Evolutionary conservation across 495 filamentous ascomycete genomes (phyloP).

Genomic region (Hyaloscypha hepaticicola): DNA sequence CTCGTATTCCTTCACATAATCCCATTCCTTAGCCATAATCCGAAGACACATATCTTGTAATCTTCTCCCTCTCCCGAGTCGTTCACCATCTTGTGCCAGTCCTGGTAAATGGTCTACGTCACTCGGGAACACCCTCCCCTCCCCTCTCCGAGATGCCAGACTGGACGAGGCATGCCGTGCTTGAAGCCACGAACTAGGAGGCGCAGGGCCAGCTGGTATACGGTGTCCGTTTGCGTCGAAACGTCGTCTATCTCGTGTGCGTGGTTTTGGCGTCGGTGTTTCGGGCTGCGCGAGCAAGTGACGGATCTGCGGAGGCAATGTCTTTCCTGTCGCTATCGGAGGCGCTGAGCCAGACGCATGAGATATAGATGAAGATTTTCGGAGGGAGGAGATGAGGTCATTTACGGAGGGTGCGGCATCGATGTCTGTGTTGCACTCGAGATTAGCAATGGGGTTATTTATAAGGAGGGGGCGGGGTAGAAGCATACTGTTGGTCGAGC

Average conservation of each 20-base stretch:
- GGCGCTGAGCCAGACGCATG: constrained; percentile 22
- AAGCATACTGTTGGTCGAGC: constrained; percentile 18
- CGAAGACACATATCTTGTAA: constrained; percentile 57
- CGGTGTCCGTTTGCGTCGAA: constrained; percentile 45
- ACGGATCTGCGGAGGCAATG: constrained; percentile 49
- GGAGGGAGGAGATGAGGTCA: constrained; percentile 48
- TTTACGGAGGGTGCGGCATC: constrained; percentile 43
- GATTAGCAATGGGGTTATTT: background rate
- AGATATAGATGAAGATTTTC: constrained; percentile 36
- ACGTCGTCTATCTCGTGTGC: constrained; percentile 27
- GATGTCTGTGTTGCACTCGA: constrained; percentile 13
- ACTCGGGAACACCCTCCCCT: constrained; percentile 14
- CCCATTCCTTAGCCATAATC: constrained; percentile 66
- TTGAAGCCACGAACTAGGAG: constrained; percentile 69
- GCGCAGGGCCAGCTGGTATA: constrained; percentile 62
- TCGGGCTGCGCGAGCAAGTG: constrained; percentile 69
- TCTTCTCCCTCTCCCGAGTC: constrained; percentile 36
- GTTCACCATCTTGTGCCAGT: constrained; percentile 37
- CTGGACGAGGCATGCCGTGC: constrained; percentile 27
- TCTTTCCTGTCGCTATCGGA: constrained; percentile 34
- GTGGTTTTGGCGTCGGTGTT: constrained; percentile 37
- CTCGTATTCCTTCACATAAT: constrained; percentile 64
- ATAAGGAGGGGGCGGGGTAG: constrained; percentile 8
- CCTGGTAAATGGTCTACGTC: constrained; percentile 46
- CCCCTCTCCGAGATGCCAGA: constrained; percentile 27